Conservation (phyloP, 176 grass and related monocot species). For the Triticum dicoccoides region DNA sequence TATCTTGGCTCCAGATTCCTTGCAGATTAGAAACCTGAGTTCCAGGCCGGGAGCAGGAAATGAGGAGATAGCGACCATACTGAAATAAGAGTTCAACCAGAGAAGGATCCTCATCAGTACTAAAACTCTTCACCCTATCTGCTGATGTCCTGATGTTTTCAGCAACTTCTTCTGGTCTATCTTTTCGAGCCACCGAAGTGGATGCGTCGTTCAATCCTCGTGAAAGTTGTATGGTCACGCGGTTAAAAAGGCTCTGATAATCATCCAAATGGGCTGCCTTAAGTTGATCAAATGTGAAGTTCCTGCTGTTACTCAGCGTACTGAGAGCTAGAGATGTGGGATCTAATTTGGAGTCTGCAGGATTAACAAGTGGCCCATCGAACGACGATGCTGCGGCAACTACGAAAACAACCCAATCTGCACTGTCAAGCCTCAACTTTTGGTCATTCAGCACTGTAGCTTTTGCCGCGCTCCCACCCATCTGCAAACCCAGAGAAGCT, state of each 20-base stretch:
- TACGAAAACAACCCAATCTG: conserved; percentile 69
- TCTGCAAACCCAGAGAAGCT: conserved; percentile 43
- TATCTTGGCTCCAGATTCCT: conserved; percentile 75
- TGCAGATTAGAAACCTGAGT: conserved; percentile 76
- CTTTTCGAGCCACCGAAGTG: background rate
- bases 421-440: conserved; percentile 52
- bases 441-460: conserved; percentile 31
- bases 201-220: background rate
- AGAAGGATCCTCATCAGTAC: conserved; percentile 62
- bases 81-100: conserved; percentile 81
- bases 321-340: conserved; percentile 37
- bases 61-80: conserved; percentile 78
- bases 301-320: conserved; percentile 39
- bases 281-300: conserved; percentile 50
- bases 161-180: conserved; percentile 8
- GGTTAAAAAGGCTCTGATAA: conserved; percentile 73
- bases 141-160: conserved; percentile 37
- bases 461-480: conserved; percentile 21
- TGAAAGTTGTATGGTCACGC: conserved; percentile 54
- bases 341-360: conserved; percentile 54
- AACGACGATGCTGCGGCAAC: conserved; percentile 64
- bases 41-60: conserved; percentile 68
- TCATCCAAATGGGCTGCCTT: conserved; percentile 68
- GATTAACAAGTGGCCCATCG: conserved; percentile 53
- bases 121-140: conserved; percentile 62